Evolutionary conservation across 2,329 filamentous ascomycete genomes (phyloP).

Genomic region (Fusarium caatingaense): DNA sequence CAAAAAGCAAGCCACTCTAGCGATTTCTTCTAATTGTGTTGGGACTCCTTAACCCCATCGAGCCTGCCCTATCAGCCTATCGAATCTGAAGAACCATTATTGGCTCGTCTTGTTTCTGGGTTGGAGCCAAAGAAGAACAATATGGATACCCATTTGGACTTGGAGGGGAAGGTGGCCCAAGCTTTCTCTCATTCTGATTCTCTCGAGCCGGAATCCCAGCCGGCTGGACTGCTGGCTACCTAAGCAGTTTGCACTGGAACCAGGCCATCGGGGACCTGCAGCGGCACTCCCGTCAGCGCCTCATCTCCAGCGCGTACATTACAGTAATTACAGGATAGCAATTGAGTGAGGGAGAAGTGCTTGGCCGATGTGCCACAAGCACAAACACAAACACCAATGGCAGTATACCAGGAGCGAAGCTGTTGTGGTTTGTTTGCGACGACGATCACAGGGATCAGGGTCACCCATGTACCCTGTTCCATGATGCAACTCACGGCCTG

Average conservation of each 20-base stretch:
- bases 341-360: constrained; percentile 19
- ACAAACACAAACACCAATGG: constrained; percentile 29
- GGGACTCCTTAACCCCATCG: constrained; percentile 28
- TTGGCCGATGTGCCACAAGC: constrained; percentile 5
- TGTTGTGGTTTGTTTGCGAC: constrained; percentile 32
- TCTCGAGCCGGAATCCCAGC: constrained; percentile 16
- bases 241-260: constrained; percentile 13
- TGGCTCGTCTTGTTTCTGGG: constrained; percentile 13
- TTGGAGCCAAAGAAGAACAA: constrained; percentile 21
- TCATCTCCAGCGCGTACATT: constrained; percentile 12
- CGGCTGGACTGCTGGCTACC: constrained; percentile 7
- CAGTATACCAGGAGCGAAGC: constrained; percentile 18
- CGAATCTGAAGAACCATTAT: constrained; percentile 33
- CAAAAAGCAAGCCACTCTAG: constrained; percentile 39
- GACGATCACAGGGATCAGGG: constrained; percentile 25
- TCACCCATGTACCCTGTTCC: constrained; percentile 21
- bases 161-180: constrained; percentile 13
- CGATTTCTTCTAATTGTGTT: constrained; percentile 26
- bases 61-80: constrained; percentile 1
- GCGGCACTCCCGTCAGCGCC: constrained; percentile 24
- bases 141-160: constrained; percentile 4
- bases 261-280: constrained; percentile 32
- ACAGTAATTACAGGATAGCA: constrained; percentile 2
- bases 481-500: constrained; percentile 30
- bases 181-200: constrained; percentile 5